Evolutionary conservation across 768 basidiomycete genomes (phyloP).

Genomic region (Kwoniella shandongensis): DNA sequence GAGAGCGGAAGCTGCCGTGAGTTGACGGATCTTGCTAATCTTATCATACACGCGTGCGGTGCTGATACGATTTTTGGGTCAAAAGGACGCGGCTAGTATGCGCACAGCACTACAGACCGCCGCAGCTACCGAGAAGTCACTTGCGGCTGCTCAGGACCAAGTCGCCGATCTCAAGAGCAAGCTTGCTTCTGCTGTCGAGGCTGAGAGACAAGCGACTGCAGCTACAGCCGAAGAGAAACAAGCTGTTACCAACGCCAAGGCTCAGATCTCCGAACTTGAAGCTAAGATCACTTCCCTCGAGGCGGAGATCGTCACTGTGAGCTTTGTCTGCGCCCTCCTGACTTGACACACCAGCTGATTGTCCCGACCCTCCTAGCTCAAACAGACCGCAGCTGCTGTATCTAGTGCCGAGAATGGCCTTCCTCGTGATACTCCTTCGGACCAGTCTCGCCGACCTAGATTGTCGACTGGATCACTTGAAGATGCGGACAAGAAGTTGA

Average conservation of each 20-base stretch:
- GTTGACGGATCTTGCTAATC: slow-evolving; percentile 43
- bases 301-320: slow-evolving; percentile 31
- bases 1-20: slow-evolving; percentile 73
- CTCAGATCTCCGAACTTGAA: slow-evolving; percentile 23
- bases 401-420: slow-evolving; percentile 5
- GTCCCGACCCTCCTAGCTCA: slow-evolving; percentile 11
- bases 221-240: neutral
- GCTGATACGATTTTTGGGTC: slow-evolving; percentile 15
- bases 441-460: slow-evolving; percentile 16
- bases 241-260: slow-evolving; percentile 36
- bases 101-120: slow-evolving; percentile 56
- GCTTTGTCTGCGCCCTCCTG: slow-evolving; percentile 4
- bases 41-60: neutral
- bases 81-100: slow-evolving; percentile 68
- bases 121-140: slow-evolving; percentile 61
- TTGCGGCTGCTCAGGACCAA: slow-evolving; percentile 61
- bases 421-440: neutral
- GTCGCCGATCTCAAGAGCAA: slow-evolving; percentile 61
- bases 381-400: slow-evolving; percentile 4
- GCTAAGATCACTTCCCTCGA: slow-evolving; percentile 36
- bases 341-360: neutral
- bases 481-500: slow-evolving; percentile 39
- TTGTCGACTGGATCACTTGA: slow-evolving; percentile 37
- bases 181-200: slow-evolving; percentile 49
- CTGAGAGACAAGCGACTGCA: neutral